Evolutionary conservation across 176 grass and related monocot species (phyloP), one percentile per base, ranked within the genome.

Genomic region (Cenchrus purpureus): DNA sequence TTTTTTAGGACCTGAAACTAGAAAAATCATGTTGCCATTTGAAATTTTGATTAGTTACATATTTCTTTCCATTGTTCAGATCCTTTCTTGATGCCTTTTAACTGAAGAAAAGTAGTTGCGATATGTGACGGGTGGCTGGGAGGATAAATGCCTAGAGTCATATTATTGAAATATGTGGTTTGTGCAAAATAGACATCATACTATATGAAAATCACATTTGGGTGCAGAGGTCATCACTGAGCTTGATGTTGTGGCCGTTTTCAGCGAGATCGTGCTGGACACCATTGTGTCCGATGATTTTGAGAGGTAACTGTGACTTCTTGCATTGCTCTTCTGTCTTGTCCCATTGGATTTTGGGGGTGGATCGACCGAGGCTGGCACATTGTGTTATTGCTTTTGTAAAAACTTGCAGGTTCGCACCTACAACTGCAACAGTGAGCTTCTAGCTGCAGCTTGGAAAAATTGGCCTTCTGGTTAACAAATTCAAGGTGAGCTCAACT

Each of bases 241-340:
- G 82, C 88, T 99, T 14, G 93, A 94, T 61, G 91, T 79, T 0
- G 91, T 99, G n/a, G 84, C 79, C 19, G 89, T 86, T 82, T 96
- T 99, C 85, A 99, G 97, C 74, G 93, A 96, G 88, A 96, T 99
- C 52, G 91, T 96, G 76, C 91, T 93, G 51, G 93, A 96, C 75
- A 98, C 97, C 57, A 93, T 98, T 20, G 86, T 99, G 3, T 96
- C 96, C 56, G 97, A 99, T 86, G 93, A 99, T 86, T 99, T 99
- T 49, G 91, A 99, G 83, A 90, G 85, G 97, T 87, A 84, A 61
- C 45, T 1, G 55, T 83, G n/a, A 3, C 20, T 56, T 81, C 63
- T 17, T 40, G 37, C 4, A 40, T 40, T 40, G 37, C 37, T 78
- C 11, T 25, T 77, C 31, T 20, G 13, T 53, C 45, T 44, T 95